Conservation (phyloP, 176 grass and related monocot genomes). For the Avena atlantica region DNA sequence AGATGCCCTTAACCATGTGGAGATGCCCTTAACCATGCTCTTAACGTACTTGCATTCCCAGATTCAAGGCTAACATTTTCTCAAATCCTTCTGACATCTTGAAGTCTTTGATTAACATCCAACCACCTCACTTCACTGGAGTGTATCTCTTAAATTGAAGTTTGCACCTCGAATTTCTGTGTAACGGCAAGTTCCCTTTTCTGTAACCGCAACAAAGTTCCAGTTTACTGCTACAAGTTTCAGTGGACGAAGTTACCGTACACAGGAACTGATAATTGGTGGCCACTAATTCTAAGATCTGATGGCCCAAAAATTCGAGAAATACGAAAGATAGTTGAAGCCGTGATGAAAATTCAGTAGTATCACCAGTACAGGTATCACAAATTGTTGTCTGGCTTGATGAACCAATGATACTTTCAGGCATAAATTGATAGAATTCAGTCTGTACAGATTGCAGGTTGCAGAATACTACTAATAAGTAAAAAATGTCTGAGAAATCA, state of each 20-base stretch:
- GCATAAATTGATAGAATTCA: background rate
- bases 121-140: background rate
- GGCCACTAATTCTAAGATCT: background rate
- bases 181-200: background rate
- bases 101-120: background rate
- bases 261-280: background rate
- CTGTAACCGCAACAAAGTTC: background rate
- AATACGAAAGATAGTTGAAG: background rate
- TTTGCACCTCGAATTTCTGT: too few relatives aligned
- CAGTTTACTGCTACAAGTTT: background rate
- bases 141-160: too few relatives aligned
- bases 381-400: background rate
- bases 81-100: background rate
- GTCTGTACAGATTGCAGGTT: conserved; percentile 50
- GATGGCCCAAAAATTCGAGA: background rate
- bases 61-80: background rate
- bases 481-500: conserved; percentile 14
- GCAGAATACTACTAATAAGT: conserved; percentile 10
- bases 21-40: too few relatives aligned
- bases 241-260: background rate
- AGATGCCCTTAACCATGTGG: too few relatives aligned
- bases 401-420: conserved; percentile 7
- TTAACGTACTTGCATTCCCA: background rate
- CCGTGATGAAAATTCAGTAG: background rate
- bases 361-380: background rate